Evolutionary conservation across 148 eudicot species (phyloP), one percentile per base, ranked within the genome.

Genomic region (Dysphania ambrosioides): DNA sequence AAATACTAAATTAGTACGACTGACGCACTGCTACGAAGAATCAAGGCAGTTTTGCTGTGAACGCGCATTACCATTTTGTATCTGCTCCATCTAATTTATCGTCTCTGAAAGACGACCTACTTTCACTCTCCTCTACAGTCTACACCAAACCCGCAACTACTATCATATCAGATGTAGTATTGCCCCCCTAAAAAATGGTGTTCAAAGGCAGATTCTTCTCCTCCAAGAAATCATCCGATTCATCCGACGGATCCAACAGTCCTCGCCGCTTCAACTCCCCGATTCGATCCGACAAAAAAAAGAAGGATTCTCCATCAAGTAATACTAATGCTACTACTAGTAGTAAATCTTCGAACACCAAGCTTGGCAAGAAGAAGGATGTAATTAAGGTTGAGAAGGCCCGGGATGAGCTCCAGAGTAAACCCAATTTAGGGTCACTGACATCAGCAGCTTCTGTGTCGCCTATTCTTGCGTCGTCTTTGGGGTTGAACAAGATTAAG

Each of bases 181-280:
- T 31, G 16, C 6, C 7, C 5, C 35, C 38, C 19, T 21, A 35
- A 36, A 57, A 81, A 77, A 95, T 95, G 98, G 98, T 95, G 83
- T 95, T 95, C 77, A 95, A 92, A 77, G 97, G 96, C 66, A 80
- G 98, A 80, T 96, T 96, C 72, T 96, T 96, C 88, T 88, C 96
- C 5, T 92, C 98, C 13, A 96, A 92, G 75, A 96, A 96, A 79
- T 90, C 97, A 61, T 76, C 74, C 13, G 31, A 72, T 2, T 40
- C 79, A 0, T n/a, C n/a, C n/a, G 93, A 90, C 34, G 92, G 90
- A 76, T 90, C 97, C 72, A 88, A 79, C 79, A 86, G 92, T 75
- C 94, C 97, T 51, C 86, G 93, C 84, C 93, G 91, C 10, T 87
- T 96, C 44, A 84, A 78, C 68, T 93, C 96, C 1, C 91, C 94